Conservation (phyloP, 257 asterid genomes). For the Euphrasia confusa region DNA sequence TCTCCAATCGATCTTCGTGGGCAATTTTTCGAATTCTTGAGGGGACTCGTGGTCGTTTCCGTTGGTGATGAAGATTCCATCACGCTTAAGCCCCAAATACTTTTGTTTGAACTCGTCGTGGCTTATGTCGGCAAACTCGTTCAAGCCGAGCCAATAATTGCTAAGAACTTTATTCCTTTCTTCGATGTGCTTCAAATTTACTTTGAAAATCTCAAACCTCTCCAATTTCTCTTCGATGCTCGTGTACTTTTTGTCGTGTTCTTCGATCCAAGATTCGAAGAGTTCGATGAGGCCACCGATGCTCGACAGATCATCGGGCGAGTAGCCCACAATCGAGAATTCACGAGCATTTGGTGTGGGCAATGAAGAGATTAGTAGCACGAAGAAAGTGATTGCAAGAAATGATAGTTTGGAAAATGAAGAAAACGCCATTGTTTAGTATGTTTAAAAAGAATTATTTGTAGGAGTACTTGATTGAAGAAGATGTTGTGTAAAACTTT, state of each 20-base stretch:
- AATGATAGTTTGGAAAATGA: conserved; percentile 29
- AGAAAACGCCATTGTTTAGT: conserved; percentile 36
- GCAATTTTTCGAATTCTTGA: conserved; percentile 32
- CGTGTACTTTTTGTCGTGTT: background rate
- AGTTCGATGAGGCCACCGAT: background rate
- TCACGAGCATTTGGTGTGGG: conserved; percentile 33
- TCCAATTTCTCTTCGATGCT: conserved; percentile 40
- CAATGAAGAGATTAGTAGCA: conserved; percentile 22
- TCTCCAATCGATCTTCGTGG: conserved; percentile 63
- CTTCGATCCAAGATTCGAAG: background rate
- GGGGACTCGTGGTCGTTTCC: conserved; percentile 22
- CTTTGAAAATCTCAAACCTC: conserved; percentile 45
- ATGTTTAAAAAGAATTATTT: background rate
- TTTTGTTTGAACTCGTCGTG: conserved; percentile 53
- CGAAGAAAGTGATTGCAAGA: conserved; percentile 25
- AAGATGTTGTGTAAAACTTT: conserved; percentile 26
- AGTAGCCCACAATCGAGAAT: conserved; percentile 54
- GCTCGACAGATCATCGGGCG: conserved; percentile 38
- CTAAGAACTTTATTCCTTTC: background rate
- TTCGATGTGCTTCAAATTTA: background rate
- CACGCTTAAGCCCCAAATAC: conserved; percentile 50
- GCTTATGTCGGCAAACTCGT: conserved; percentile 11
- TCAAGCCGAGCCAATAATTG: background rate
- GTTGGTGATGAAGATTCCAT: conserved; percentile 15
- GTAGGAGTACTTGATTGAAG: background rate